Evolutionary conservation across 2,329 filamentous ascomycete genomes (phyloP).

Genomic region (Arthrobotrys iridis): DNA sequence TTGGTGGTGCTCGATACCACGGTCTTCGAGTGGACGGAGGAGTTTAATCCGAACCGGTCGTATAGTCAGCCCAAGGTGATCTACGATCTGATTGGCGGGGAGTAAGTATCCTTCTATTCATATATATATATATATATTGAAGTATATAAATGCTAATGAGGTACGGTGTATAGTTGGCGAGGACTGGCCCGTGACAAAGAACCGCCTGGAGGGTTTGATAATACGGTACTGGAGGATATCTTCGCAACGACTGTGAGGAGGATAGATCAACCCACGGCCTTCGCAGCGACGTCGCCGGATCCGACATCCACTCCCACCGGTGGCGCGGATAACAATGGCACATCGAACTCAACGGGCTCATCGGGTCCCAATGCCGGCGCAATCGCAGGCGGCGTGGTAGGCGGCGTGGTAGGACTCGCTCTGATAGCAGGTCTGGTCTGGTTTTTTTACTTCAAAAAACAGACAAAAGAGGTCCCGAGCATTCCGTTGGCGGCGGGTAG

Average conservation of each 20-base stretch:
- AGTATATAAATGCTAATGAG: background rate
- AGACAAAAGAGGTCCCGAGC: conserved; percentile 9
- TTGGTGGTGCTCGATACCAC: conserved; percentile 49
- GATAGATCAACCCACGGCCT: conserved; percentile 32
- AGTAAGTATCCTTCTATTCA: conserved; percentile 16
- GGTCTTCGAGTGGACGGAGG: conserved; percentile 37
- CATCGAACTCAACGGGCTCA: background rate
- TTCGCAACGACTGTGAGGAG: conserved; percentile 25
- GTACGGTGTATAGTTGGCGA: conserved; percentile 30
- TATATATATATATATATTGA: background rate
- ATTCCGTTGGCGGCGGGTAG: conserved; percentile 9
- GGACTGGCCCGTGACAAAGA: conserved; percentile 22
- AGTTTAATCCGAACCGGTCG: conserved; percentile 42
- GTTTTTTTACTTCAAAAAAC: conserved; percentile 26
- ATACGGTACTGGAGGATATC: conserved; percentile 22
- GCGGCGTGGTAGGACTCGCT: conserved; percentile 8
- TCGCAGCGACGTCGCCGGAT: background rate
- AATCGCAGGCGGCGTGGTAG: conserved; percentile 34
- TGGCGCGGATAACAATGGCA: background rate
- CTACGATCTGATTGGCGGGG: conserved; percentile 39
- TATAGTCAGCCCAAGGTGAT: conserved; percentile 43
- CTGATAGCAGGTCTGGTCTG: conserved; percentile 19
- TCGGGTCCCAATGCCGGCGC: conserved; percentile 7
- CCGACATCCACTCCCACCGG: background rate
- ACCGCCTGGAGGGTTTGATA: conserved; percentile 29